Conservation (phyloP, 306 rosid species). For the Medicago lupulina region DNA sequence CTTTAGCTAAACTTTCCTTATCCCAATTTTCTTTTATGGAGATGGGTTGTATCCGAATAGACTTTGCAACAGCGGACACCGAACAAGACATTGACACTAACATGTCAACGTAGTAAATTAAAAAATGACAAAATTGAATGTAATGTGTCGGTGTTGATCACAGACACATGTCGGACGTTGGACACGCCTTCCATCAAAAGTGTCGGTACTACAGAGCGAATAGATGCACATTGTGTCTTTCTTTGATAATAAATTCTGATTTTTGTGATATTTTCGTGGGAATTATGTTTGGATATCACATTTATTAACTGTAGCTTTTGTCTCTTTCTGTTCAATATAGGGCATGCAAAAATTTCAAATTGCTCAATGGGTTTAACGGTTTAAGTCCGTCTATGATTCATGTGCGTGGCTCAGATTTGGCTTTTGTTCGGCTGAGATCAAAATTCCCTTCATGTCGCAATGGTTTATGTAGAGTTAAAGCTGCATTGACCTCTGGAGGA, state of each 20-base stretch:
- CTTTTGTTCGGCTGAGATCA: slow-evolving; percentile 36
- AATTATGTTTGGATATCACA: neutral
- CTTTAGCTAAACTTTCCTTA: neutral
- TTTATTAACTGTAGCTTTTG: neutral
- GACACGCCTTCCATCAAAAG: too few species aligned
- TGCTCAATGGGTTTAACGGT: slow-evolving; percentile 40
- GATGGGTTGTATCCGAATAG: neutral
- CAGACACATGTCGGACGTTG: too few species aligned
- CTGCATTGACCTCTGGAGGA: slow-evolving; percentile 62
- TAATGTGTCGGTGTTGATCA: too few species aligned
- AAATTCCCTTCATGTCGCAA: slow-evolving; percentile 42
- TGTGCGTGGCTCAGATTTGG: slow-evolving; percentile 26
- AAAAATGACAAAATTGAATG: too few species aligned
- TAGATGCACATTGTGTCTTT: neutral
- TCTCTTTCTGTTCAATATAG: slow-evolving; percentile 31
- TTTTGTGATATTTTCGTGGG: neutral
- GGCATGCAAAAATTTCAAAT: slow-evolving; percentile 31
- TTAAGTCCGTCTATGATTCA: slow-evolving; percentile 17
- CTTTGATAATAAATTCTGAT: slow-evolving; percentile 1
- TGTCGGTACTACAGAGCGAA: neutral
- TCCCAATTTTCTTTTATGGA: neutral
- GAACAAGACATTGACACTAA: too few species aligned
- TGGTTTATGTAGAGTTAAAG: slow-evolving; percentile 53
- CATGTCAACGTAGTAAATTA: too few species aligned
- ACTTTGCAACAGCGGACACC: too few species aligned